These are phyloP conservation scores for Pichia sp. DNA, from an alignment of 1,139 yeast species.

Conservation along the genomic window DNA sequence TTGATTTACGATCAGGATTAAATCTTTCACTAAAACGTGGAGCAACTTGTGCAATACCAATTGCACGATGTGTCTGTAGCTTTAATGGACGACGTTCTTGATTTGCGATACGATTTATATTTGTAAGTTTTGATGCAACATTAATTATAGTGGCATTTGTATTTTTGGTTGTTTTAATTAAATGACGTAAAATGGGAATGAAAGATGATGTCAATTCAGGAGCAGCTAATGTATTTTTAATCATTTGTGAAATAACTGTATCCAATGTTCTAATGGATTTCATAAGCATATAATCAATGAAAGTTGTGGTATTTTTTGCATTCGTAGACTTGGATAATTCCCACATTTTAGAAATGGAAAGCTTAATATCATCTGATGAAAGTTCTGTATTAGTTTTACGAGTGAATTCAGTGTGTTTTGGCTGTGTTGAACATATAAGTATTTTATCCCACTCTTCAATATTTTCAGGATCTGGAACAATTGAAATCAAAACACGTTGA, in stretches of 20 bases:
- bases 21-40: slow-evolving; percentile 95
- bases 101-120: slow-evolving; percentile 43
- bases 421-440: slow-evolving; percentile 18
- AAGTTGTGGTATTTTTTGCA: neutral
- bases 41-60: slow-evolving; percentile 77
- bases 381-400: slow-evolving; percentile 18
- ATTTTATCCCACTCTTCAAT: slow-evolving; percentile 19
- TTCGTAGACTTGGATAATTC: slow-evolving; percentile 3
- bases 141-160: slow-evolving; percentile 18
- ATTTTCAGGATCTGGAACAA: slow-evolving; percentile 40
- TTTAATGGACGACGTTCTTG: slow-evolving; percentile 63
- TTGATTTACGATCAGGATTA: slow-evolving; percentile 79
- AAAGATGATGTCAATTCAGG: slow-evolving; percentile 49
- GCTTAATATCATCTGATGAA: slow-evolving; percentile 9
- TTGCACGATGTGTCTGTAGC: slow-evolving; percentile 81
- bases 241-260: slow-evolving; percentile 30
- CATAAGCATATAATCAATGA: slow-evolving; percentile 1
- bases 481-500: slow-evolving; percentile 43
- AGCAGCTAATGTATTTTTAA: slow-evolving; percentile 64
- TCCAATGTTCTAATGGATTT: slow-evolving; percentile 11
- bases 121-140: slow-evolving; percentile 40
- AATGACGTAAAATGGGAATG: slow-evolving; percentile 34
- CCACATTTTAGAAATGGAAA: slow-evolving; percentile 14
- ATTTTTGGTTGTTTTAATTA: slow-evolving; percentile 34
- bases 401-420: slow-evolving; percentile 23